Conservation (phyloP, 2,329 filamentous ascomycete species). For the Aspergillus ochraceoroseus region DNA sequence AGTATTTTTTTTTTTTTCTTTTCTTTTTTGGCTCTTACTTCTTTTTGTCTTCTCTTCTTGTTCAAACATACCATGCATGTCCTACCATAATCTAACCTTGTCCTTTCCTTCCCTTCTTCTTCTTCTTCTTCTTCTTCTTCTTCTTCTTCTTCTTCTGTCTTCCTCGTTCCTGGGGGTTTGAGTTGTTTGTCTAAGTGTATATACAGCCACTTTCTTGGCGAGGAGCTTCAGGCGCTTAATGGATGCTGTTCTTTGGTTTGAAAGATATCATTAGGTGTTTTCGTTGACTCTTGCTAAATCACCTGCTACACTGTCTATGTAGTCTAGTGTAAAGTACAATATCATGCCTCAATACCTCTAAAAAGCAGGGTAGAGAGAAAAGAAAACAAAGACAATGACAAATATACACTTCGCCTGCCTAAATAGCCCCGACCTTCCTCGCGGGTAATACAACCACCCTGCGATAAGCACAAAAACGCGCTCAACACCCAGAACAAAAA, state of each 20-base stretch:
- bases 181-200: constrained; percentile 18
- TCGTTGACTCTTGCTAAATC: background rate
- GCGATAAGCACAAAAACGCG: background rate
- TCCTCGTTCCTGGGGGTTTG: constrained; percentile 12
- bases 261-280: background rate
- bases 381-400: background rate
- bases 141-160: constrained; percentile 7
- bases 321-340: constrained; percentile 19
- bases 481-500: background rate
- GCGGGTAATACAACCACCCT: background rate
- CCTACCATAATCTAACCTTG: too few relatives aligned
- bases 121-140: constrained; percentile 7
- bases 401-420: too few relatives aligned
- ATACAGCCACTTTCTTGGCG: constrained; percentile 33
- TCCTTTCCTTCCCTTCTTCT: constrained; percentile 12
- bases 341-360: background rate
- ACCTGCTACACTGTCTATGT: constrained; percentile 11
- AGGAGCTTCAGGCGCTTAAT: constrained; percentile 35
- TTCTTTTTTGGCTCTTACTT: background rate
- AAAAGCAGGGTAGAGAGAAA: background rate
- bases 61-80: too few relatives aligned
- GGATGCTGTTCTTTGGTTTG: constrained; percentile 18
- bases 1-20: constrained; percentile 12
- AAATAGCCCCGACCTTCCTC: too few relatives aligned
- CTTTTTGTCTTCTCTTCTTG: constrained; percentile 3